Evolutionary conservation across 805 yeast genomes (phyloP), one percentile per base, ranked within the genome.

Genomic region (Candida ulmi): DNA sequence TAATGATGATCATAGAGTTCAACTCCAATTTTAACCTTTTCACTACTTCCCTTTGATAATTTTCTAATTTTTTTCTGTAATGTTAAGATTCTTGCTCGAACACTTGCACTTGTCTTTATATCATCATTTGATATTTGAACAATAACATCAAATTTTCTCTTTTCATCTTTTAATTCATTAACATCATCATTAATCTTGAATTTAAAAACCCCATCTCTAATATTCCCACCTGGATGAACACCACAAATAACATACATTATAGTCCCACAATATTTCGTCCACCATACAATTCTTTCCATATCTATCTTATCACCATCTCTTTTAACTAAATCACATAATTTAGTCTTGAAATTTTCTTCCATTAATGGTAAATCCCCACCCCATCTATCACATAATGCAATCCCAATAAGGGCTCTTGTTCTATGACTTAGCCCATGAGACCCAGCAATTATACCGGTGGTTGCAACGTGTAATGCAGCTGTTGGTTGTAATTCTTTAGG

Each of bases 161-260:
- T 60, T n/a, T 59, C 58, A 32, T 56, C 56, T 21, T 52, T 58
- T 24, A 28, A 13, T 28, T 49, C 54, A 25, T 50, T 54, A 24
- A 50, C 39, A 51, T 60, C 46, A 57, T 65, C 52, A 37, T 49
- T 46, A 34, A 63, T 54, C 35, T 65, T 67, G 61, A 71, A 76
- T 42, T 64, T 66, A 54, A 70, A 72, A 13, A 72, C 71, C 19
- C 77, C 77, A 25, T 78, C 83, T 48, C 84, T 69, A 23, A 83
- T 80, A 52, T 78, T 79, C 17, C 90, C 91, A 42, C 88, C 88
- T 6, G 91, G 91, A 57, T 80, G 84, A 39, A 83, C 82, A 57
- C 88, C 88, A 57, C 90, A 83, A 33, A 83, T 75, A 34, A 83
- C 83, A 57, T 78, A 81, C 86, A 83, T 80, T 47, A 83, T 70